Evolutionary conservation across 352 stramenopile species (phyloP), one percentile per base, ranked within the genome.

Genomic region (Phytophthora colocasiae): DNA sequence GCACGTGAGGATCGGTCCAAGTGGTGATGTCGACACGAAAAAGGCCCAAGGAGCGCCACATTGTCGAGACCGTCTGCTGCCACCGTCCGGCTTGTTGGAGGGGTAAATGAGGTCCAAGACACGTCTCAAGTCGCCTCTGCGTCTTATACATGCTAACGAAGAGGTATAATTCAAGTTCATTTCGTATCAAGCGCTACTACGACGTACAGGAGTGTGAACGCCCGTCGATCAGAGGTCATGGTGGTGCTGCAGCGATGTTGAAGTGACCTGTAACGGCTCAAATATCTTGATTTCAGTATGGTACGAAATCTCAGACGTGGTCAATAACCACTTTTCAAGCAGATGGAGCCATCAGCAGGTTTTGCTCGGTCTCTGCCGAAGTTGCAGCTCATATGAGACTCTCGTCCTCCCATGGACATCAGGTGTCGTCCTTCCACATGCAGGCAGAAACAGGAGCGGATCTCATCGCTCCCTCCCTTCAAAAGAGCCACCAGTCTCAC

Each of bases 201-300:
- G 10, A 24, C n/a, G 17, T 22, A 5, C 22, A n/a, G 14, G 15
- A 34, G 22, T 15, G 39, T 45, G 22, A 2, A 44, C 9, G 46
- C 31, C 44, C 5, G 31, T 19, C 14, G 38, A 50, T 50, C 19
- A 9, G 34, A 48, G 12, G 46, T 44, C 7, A 12, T 58, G n/a
- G n/a, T n/a, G n/a, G n/a, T n/a, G n/a, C n/a, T n/a, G n/a, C 34
- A 57, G 27, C 1, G 24, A 68, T 47, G 61, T 69, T 69, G 53
- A 64, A 69, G 61, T 54, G 45, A 22, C 19, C n/a, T 15, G 60
- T 63, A 61, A 67, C 59, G 59, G 49, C 26, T 56, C 40, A 56
- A 61, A 56, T n/a, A 31, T 43, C 40, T 67, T 50, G 27, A 63
- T 32, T 51, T 61, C 34, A 49, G 48, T 66, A 66, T 50, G 58